Evolutionary conservation across 1,139 yeast species (phyloP).

Genomic region (Candida pseudoviswanathii): DNA sequence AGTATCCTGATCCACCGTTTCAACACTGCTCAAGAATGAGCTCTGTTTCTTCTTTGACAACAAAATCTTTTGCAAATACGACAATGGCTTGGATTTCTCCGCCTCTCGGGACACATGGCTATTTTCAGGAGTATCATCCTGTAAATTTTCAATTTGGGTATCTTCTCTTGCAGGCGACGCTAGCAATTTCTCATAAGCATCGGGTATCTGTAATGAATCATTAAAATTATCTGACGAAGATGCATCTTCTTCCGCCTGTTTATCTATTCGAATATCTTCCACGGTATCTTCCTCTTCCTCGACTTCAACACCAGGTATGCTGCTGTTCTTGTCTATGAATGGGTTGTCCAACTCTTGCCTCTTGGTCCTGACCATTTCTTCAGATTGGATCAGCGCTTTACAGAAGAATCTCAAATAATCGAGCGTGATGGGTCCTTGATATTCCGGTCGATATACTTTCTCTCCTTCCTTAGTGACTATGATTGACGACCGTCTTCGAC

Average conservation of each 20-base stretch:
- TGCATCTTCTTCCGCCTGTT: background rate
- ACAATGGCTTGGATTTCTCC: slow-evolving; percentile 14
- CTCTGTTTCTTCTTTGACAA: slow-evolving; percentile 9
- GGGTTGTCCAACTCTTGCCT: slow-evolving; percentile 9
- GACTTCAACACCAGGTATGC: background rate
- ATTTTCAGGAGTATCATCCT: background rate
- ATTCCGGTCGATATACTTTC: slow-evolving; percentile 30
- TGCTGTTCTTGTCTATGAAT: background rate
- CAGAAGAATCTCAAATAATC: slow-evolving; percentile 42
- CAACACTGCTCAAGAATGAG: background rate
- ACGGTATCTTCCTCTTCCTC: background rate
- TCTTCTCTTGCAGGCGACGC: slow-evolving; percentile 1
- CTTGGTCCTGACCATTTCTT: slow-evolving; percentile 18
- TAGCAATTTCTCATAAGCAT: slow-evolving; percentile 9
- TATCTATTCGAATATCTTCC: background rate
- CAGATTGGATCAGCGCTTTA: slow-evolving; percentile 23
- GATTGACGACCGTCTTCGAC: slow-evolving; percentile 11
- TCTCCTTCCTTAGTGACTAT: slow-evolving; percentile 27
- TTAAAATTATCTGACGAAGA: slow-evolving; percentile 3
- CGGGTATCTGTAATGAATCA: slow-evolving; percentile 11
- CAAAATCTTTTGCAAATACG: slow-evolving; percentile 31
- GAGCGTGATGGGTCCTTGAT: slow-evolving; percentile 42
- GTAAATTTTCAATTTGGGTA: background rate
- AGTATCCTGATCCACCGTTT: background rate
- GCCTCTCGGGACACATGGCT: background rate